Base-by-base conservation (phyloP, 2,329 filamentous ascomycete species). In the Mollisiaceae sp. region DNA sequence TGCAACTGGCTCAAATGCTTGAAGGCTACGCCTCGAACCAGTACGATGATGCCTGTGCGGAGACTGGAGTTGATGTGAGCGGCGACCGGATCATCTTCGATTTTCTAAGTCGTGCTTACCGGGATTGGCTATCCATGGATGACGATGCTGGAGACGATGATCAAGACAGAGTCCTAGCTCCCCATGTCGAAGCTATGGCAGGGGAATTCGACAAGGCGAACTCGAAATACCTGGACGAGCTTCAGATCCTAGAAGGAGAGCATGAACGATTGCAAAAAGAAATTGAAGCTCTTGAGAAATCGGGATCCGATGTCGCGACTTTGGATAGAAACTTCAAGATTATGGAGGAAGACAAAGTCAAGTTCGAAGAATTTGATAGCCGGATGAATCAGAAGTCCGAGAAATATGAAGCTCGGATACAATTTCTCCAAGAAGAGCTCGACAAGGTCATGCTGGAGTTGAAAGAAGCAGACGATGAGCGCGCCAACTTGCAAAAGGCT, bases 1-100 rank as follows among this genome's bases (percentile, higher is more conserved):
- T 99, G 94, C 94, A 98, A 78, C 82, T 99, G 60, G 92, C 93
- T 4, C 90, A 94, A 72, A 97, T 98, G 90, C 87, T 98, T 75
- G 94, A 98, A 68, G 86, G 91, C 24, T 98, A 94, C 75, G 82
- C 87, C 1, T 78, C 82, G 62, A 90, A 93, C 65, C 88, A 88
- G 56, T 99, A 97, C 77, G 93, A 97, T 71, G 91, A 97, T 60
- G 94, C 93, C 0, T 97, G 93, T 76, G 85, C 91, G 50, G 94
- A 97, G 73, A 90, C 88, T 36, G 95, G 94, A 1, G 87, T 95
- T 55, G 95, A 99, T 77, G 89, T 98, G 35, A 89, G 85, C 12
- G 92, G 92, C 4, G 94, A 99, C 77, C 90, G 93, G 67, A 97
- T 99, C 73, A 96, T 97, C 60, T 98, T 97, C 76, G 87, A 93